Percentiles rank a stretch among this genome's conserved stretches.
Conservation (phyloP, 2,329 filamentous ascomycete species). For the Periconia sp. region DNA sequence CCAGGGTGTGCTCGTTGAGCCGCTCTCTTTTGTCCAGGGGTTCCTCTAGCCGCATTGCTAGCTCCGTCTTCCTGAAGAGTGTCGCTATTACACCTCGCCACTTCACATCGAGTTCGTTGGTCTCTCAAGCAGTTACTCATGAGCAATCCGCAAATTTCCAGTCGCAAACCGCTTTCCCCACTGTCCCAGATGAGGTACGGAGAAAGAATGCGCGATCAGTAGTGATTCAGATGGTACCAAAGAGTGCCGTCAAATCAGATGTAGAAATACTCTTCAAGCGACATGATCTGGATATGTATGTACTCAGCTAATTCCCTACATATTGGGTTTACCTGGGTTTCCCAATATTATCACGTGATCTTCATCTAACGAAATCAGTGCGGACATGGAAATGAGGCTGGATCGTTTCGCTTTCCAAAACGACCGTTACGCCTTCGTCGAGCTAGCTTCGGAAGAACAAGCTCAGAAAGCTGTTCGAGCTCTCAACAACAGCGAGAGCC, state of each 20-base stretch:
- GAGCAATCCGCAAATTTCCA: neutral
- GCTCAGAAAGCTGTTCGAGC: slow-evolving; percentile 15
- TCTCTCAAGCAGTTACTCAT: slow-evolving; percentile 9
- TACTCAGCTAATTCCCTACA: slow-evolving; percentile 2
- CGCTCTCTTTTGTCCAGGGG: slow-evolving; percentile 18
- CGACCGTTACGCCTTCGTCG: slow-evolving; percentile 17
- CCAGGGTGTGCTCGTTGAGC: slow-evolving; percentile 15
- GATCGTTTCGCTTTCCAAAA: slow-evolving; percentile 27
- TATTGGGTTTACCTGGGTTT: neutral
- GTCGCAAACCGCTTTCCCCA: neutral
- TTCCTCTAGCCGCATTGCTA: slow-evolving; percentile 15
- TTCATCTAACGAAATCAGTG: slow-evolving; percentile 16
- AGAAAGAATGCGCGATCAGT: slow-evolving; percentile 15
- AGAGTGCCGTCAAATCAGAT: slow-evolving; percentile 10
- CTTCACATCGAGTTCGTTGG: slow-evolving; percentile 17
- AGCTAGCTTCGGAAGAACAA: slow-evolving; percentile 24
- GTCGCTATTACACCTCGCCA: slow-evolving; percentile 13
- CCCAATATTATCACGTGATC: neutral
- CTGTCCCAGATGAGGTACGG: slow-evolving; percentile 1
- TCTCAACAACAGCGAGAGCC: slow-evolving; percentile 8
- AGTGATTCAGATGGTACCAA: slow-evolving; percentile 16
- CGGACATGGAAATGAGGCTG: slow-evolving; percentile 20
- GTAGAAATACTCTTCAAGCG: slow-evolving; percentile 19
- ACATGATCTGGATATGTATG: slow-evolving; percentile 27
- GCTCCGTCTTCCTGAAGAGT: slow-evolving; percentile 13